phyloP scores from a whole-genome alignment of 1,284 basidiomycete species.

The Ustilago tritici region DNA sequence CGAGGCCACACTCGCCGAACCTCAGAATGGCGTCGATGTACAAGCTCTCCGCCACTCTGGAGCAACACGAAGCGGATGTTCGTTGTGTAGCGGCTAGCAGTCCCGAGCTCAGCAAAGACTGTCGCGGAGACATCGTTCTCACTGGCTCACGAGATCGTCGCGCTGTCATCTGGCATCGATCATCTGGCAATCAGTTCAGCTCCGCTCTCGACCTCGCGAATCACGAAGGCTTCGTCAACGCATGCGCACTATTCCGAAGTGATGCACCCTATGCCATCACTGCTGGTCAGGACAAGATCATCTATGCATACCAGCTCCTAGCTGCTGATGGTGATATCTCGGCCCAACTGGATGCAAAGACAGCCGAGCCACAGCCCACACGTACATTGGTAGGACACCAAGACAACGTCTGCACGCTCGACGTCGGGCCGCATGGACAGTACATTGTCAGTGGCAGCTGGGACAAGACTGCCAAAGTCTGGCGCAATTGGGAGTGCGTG shows the following conservation, averaged over 20 bases:
- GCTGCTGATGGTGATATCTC: conserved; percentile 18
- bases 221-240: conserved; percentile 66
- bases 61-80: conserved; percentile 61
- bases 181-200: conserved; percentile 48
- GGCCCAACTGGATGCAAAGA: conserved; percentile 34
- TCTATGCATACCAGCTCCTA: conserved; percentile 60
- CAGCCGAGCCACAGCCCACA: conserved; percentile 30
- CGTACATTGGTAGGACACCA: conserved; percentile 77
- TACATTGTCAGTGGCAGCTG: conserved; percentile 92
- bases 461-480: conserved; percentile 96
- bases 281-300: conserved; percentile 64
- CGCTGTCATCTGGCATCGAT: conserved; percentile 51
- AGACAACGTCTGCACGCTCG: conserved; percentile 89
- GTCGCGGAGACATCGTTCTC: conserved; percentile 45
- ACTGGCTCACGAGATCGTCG: conserved; percentile 57
- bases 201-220: conserved; percentile 41
- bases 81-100: conserved; percentile 54
- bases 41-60: conserved; percentile 56
- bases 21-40: conserved; percentile 28
- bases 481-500: conserved; percentile 79
- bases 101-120: conserved; percentile 28
- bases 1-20: background rate
- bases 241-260: conserved; percentile 38
- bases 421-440: conserved; percentile 66
- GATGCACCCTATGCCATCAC: conserved; percentile 49